Percentiles rank a stretch among this genome's conserved stretches.
Conservation (phyloP, 1,284 basidiomycete species). For the Grifola frondosa region DNA sequence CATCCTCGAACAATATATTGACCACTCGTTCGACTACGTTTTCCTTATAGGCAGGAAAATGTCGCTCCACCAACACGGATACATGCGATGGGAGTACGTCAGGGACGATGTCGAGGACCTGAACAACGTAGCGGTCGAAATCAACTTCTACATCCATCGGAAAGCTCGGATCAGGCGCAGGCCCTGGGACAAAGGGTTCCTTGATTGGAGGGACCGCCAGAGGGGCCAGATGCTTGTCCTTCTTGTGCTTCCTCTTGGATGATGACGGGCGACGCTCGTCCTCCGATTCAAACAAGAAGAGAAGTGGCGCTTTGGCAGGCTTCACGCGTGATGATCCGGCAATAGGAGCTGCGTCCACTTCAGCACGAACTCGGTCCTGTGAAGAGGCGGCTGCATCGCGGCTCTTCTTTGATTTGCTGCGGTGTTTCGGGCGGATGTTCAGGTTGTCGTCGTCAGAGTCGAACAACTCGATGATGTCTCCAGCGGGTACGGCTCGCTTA, state of each 20-base stretch:
- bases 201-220: not conserved
- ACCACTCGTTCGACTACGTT: slow-evolving; percentile 54
- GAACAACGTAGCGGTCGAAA: slow-evolving; percentile 36
- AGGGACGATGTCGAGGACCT: slow-evolving; percentile 65
- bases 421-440: slow-evolving; percentile 4
- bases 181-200: too few species aligned
- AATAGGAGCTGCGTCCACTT: slow-evolving; percentile 1
- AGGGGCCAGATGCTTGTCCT: too few species aligned
- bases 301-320: not conserved
- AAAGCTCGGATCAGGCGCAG: not conserved
- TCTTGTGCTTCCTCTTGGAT: too few species aligned
- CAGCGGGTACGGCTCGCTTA: slow-evolving; percentile 2
- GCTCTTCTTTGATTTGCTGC: not conserved
- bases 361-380: slow-evolving; percentile 2
- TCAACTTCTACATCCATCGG: slow-evolving; percentile 5
- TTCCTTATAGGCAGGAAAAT: slow-evolving; percentile 31
- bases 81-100: slow-evolving; percentile 60
- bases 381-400: not conserved
- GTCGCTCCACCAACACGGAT: slow-evolving; percentile 42
- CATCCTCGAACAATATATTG: slow-evolving; percentile 59
- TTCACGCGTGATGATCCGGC: slow-evolving; percentile 7
- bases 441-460: slow-evolving; percentile 17
- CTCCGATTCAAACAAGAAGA: not conserved
- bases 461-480: slow-evolving; percentile 22
- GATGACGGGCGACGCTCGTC: too few species aligned